Evolutionary conservation across 176 grass and related monocot species (phyloP), one percentile per base, ranked within the genome.

Genomic region (Luzula sylvatica): DNA sequence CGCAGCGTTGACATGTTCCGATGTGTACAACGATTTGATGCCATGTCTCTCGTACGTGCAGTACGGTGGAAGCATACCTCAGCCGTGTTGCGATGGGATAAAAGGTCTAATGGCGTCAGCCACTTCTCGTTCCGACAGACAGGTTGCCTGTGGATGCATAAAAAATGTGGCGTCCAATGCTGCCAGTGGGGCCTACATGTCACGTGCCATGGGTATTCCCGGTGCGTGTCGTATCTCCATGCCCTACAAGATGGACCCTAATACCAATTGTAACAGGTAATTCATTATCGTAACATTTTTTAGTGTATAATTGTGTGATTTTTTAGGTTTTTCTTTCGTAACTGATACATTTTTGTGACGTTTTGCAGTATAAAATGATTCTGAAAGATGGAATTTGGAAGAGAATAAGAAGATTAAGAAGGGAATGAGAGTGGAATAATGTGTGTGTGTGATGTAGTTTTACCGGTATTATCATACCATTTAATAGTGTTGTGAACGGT

Each of bases 1-100:
- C 4, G 18, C 13, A 5, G 70, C 65, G 5, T 61, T 18, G 55
- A 4, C 65, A 23, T 87, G 77, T 63, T 70, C 68, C 7, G 57
- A 69, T 3, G 77, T 87, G 56, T 87, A 78, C 72, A 58, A n/a
- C 45, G 23, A 47, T 42, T 50, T 87, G 68, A 66, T 78, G 63
- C 73, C 77, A 15, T 87, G 77, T 60, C 62, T 77, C 17, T 63
- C 51, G 27, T 87, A 70, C 83, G 76, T 73, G 68, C 52, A 56
- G 48, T 62, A 47, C 0, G 83, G 77, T 7, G 77, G 83, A 3
- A 11, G 39, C 19, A 65, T 87, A 61, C 15, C 54, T 7, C 8
- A 3, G 25, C 8, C 25, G 12, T 87, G 83, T 72, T 87, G 77
- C 77, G 9, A 19, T 3, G 77, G 77, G 20, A 65, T 78, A 42